Conservation (phyloP, 345 rosid species). For the Heritiera fomes region DNA sequence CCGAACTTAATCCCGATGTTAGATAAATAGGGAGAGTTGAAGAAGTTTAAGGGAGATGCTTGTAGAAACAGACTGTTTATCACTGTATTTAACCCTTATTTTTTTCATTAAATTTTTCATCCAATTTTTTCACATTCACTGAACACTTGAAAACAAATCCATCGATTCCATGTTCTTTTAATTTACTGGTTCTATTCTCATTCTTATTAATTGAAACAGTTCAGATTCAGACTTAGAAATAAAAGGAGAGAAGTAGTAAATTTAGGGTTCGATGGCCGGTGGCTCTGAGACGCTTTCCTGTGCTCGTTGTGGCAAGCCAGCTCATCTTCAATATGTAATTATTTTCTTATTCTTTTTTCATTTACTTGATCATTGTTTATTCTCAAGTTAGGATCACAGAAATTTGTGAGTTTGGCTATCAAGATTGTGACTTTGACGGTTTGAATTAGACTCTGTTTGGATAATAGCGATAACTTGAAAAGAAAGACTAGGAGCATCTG, state of each 20-base stretch:
- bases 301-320: constrained; percentile 55
- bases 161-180: background rate
- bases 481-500: background rate
- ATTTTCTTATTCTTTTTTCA: background rate
- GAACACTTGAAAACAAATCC: background rate
- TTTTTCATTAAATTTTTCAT: too few relatives aligned
- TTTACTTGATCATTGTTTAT: background rate
- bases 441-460: background rate
- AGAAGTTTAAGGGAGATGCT: background rate
- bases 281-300: constrained; percentile 36
- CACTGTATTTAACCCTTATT: background rate
- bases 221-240: background rate
- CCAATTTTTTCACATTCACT: too few relatives aligned
- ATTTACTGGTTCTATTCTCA: background rate
- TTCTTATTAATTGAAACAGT: background rate
- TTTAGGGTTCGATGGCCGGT: constrained; percentile 35
- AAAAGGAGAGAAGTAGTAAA: background rate
- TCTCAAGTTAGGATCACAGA: background rate
- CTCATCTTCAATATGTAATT: constrained; percentile 44
- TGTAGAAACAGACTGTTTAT: too few relatives aligned
- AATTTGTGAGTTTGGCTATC: background rate
- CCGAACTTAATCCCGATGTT: background rate
- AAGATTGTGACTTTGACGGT: background rate
- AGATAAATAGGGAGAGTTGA: background rate
- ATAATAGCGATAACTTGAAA: too few relatives aligned